phyloP scores from a whole-genome alignment of 1,284 basidiomycete species.

The Pseudozyma tsukubaensis region DNA sequence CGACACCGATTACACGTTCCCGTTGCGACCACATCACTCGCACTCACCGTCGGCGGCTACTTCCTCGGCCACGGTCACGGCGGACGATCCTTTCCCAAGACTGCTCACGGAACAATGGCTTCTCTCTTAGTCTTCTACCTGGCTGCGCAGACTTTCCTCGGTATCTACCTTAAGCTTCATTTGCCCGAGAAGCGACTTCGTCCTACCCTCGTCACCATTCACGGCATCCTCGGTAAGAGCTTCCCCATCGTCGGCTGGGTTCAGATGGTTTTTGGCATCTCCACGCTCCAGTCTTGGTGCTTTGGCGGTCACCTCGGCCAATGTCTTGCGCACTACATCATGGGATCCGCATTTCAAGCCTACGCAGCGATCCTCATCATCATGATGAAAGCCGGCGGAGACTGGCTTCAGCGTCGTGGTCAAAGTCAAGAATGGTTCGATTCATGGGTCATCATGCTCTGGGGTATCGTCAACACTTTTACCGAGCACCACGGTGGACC shows the following conservation, averaged over 20 bases:
- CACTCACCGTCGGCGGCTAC: slow-evolving; percentile 61
- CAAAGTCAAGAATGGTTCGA: slow-evolving; percentile 87
- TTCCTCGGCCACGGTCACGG: slow-evolving; percentile 61
- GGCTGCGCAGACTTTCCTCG: slow-evolving; percentile 76
- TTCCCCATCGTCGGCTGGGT: slow-evolving; percentile 85
- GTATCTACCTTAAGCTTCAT: slow-evolving; percentile 92
- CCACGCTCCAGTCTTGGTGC: slow-evolving; percentile 71
- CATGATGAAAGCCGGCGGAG: slow-evolving; percentile 82
- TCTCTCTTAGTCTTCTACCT: slow-evolving; percentile 59
- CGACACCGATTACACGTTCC: slow-evolving; percentile 66
- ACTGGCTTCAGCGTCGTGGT: slow-evolving; percentile 76
- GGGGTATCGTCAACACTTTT: slow-evolving; percentile 88
- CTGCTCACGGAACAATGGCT: slow-evolving; percentile 64
- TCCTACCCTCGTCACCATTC: slow-evolving; percentile 78
- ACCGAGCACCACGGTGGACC: slow-evolving; percentile 74
- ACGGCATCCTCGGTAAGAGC: slow-evolving; percentile 83
- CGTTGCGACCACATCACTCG: slow-evolving; percentile 51
- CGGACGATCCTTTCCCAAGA: slow-evolving; percentile 63
- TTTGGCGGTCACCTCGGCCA: slow-evolving; percentile 77
- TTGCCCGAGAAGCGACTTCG: slow-evolving; percentile 79
- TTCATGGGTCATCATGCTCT: slow-evolving; percentile 85
- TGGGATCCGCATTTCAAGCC: slow-evolving; percentile 73
- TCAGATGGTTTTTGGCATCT: slow-evolving; percentile 63
- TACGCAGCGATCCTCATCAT: slow-evolving; percentile 88
- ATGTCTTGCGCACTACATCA: slow-evolving; percentile 77